Conservation (phyloP, 495 filamentous ascomycete genomes). For the Neurospora africana region DNA sequence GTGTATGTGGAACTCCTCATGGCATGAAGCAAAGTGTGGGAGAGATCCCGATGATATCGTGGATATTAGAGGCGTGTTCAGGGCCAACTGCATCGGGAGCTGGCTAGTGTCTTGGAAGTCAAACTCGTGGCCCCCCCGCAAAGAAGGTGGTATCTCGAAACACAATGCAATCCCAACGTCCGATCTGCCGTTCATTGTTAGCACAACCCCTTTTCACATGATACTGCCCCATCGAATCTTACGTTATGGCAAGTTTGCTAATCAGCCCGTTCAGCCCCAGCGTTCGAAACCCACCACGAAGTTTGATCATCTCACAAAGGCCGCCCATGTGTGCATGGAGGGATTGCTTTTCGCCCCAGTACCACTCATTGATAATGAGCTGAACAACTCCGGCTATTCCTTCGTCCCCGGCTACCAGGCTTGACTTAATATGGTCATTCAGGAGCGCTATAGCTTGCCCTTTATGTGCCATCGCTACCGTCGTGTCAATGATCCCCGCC, state of each 20-base stretch:
- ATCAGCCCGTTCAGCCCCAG: constrained; percentile 27
- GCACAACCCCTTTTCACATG: not conserved
- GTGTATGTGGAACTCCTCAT: constrained; percentile 20
- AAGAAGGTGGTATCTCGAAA: constrained; percentile 20
- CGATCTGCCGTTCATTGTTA: constrained; percentile 12
- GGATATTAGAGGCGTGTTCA: constrained; percentile 27
- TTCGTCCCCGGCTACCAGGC: constrained; percentile 23
- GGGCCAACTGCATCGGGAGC: constrained; percentile 21
- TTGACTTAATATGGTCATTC: constrained; percentile 26
- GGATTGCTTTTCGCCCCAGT: constrained; percentile 24
- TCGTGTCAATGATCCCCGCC: constrained; percentile 25
- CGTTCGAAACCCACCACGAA: constrained; percentile 24
- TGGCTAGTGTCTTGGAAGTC: constrained; percentile 20
- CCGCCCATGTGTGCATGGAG: constrained; percentile 24
- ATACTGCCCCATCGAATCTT: not conserved
- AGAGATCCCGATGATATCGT: constrained; percentile 5
- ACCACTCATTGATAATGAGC: constrained; percentile 29
- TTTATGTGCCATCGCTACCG: constrained; percentile 26
- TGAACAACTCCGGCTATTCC: constrained; percentile 26
- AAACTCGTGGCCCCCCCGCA: constrained; percentile 17
- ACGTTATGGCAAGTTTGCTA: constrained; percentile 30
- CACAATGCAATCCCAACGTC: constrained; percentile 25
- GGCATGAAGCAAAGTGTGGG: constrained; percentile 18
- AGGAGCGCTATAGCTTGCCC: constrained; percentile 23
- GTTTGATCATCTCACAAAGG: constrained; percentile 25